Percentiles rank a stretch among this genome's conserved stretches.
These are phyloP conservation scores for Alternaria panax DNA, from an alignment of 2,329 filamentous ascomycete genomes.

Conservation along the genomic window DNA sequence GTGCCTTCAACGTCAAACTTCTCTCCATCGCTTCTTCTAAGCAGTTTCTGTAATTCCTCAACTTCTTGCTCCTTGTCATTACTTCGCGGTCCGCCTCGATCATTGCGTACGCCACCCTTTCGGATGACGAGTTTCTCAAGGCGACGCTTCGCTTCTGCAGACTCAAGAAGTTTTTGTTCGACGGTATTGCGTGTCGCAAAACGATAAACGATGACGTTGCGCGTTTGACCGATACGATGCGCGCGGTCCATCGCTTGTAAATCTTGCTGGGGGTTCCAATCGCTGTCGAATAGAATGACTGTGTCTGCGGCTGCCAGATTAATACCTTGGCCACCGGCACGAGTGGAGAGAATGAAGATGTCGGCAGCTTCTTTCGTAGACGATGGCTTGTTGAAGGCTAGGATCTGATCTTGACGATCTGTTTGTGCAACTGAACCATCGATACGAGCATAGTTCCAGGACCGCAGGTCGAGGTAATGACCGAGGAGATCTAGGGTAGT, in stretches of 20 bases:
- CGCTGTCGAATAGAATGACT: slow-evolving; percentile 86
- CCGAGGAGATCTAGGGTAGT: slow-evolving; percentile 90
- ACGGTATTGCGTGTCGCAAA: slow-evolving; percentile 93
- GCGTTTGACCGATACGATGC: slow-evolving; percentile 91
- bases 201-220: slow-evolving; percentile 90
- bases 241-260: slow-evolving; percentile 95
- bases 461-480: slow-evolving; percentile 81
- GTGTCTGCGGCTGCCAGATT: slow-evolving; percentile 92
- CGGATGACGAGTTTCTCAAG: slow-evolving; percentile 95
- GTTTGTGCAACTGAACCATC: slow-evolving; percentile 84
- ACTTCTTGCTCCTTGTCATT: slow-evolving; percentile 54
- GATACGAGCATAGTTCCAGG: slow-evolving; percentile 86
- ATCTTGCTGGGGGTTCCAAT: slow-evolving; percentile 98
- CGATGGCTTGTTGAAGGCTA: slow-evolving; percentile 56
- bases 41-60: slow-evolving; percentile 56
- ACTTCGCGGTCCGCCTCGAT: slow-evolving; percentile 63
- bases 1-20: slow-evolving; percentile 63
- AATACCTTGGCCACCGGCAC: slow-evolving; percentile 93
- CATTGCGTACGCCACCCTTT: slow-evolving; percentile 73
- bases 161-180: slow-evolving; percentile 84
- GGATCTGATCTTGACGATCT: slow-evolving; percentile 58
- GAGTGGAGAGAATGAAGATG: slow-evolving; percentile 86
- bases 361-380: slow-evolving; percentile 53
- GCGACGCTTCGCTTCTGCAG: slow-evolving; percentile 88
- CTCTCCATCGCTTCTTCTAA: slow-evolving; percentile 71